phyloP scores from a whole-genome alignment of 1,284 basidiomycete genomes.

The Stygiomarasmius scandens region DNA sequence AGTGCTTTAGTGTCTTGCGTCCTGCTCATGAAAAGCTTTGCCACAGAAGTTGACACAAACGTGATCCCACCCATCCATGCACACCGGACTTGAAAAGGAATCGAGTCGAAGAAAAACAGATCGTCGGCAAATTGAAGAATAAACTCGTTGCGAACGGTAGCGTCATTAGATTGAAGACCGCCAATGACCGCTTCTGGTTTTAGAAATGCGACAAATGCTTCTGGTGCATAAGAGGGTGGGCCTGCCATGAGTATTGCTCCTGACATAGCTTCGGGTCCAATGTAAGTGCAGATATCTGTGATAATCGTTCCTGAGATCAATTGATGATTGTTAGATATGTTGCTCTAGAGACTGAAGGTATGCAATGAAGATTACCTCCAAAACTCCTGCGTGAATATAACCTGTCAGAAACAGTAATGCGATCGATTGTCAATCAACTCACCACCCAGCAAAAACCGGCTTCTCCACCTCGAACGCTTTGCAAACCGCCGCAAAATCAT shows the following conservation, averaged over 20 bases:
- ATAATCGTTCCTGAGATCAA: constrained; percentile 8
- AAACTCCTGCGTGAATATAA: constrained; percentile 4
- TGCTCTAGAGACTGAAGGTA: no score
- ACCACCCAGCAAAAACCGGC: constrained; percentile 30
- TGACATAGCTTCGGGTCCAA: constrained; percentile 12
- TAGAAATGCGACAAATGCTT: background rate
- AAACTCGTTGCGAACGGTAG: background rate
- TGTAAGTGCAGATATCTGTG: constrained; percentile 14
- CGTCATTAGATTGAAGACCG: constrained; percentile 5
- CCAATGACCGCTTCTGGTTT: background rate
- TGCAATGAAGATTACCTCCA: constrained; percentile 2
- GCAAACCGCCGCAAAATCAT: constrained; percentile 30
- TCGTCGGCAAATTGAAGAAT: constrained; percentile 6
- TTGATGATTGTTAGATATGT: background rate
- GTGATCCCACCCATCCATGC: constrained; percentile 13
- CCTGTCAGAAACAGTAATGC: background rate
- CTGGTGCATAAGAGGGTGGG: background rate
- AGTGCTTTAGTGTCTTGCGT: constrained; percentile 8
- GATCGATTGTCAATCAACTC: constrained; percentile 3
- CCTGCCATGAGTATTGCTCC: constrained; percentile 12
- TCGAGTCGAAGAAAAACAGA: constrained; percentile 4
- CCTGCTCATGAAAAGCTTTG: background rate
- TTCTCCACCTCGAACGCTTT: constrained; percentile 25
- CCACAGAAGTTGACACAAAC: constrained; percentile 6
- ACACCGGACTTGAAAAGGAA: constrained; percentile 8